phyloP scores from a whole-genome alignment of 768 basidiomycete genomes.

The Hericium alpestre region DNA sequence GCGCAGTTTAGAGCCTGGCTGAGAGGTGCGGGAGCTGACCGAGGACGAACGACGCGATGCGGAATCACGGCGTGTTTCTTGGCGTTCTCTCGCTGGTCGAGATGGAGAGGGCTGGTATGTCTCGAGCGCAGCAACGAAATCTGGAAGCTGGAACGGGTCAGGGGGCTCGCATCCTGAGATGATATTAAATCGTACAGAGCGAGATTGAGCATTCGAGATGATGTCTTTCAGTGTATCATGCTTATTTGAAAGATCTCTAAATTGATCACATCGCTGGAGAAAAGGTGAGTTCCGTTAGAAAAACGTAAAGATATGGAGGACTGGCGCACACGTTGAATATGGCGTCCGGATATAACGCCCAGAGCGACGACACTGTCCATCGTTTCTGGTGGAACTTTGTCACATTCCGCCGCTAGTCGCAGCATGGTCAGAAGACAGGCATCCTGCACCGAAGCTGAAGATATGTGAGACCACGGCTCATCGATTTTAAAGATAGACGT shows the following conservation, averaged over 20 bases:
- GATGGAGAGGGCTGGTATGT: conserved; percentile 2
- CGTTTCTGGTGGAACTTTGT: conserved; percentile 38
- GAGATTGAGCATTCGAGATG: conserved; percentile 36
- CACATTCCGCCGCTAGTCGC: conserved; percentile 49
- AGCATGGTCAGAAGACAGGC: conserved; percentile 64
- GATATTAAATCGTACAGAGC: conserved; percentile 36
- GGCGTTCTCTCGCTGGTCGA: too few relatives aligned
- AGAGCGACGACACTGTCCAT: conserved; percentile 32
- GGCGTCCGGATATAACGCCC: conserved; percentile 33
- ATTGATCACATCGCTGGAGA: conserved; percentile 60
- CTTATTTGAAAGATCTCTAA: conserved; percentile 38
- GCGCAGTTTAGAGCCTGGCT: conserved; percentile 41
- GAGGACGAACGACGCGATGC: conserved; percentile 9
- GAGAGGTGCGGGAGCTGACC: conserved; percentile 14
- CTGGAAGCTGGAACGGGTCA: conserved; percentile 46
- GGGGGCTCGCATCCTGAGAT: conserved; percentile 1
- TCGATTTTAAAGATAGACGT: conserved; percentile 17
- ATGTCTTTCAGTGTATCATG: conserved; percentile 36
- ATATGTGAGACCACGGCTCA: neutral
- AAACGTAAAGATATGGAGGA: conserved; percentile 1
- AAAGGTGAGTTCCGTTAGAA: neutral
- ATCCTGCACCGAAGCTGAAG: conserved; percentile 60
- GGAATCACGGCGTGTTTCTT: too few relatives aligned
- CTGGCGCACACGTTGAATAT: conserved; percentile 45
- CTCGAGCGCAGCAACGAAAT: conserved; percentile 48